Evolutionary conservation across 129 eudicot genomes (phyloP), one percentile per base, ranked within the genome.

Genomic region (Oenanthe sinensis): DNA sequence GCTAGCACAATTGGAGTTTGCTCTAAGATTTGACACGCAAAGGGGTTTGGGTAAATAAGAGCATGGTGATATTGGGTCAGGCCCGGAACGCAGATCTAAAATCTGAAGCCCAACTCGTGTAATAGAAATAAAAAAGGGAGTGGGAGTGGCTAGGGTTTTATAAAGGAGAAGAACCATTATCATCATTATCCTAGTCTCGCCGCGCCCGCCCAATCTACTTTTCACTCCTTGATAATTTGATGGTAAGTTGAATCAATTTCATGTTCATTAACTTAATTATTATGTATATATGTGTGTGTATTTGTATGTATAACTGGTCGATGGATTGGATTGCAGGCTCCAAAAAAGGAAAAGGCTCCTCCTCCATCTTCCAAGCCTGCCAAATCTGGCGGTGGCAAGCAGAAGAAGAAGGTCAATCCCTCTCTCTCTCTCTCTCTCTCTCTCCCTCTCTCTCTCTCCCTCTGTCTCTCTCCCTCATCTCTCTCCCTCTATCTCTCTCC

Each of bases 321-420:
- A 33, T 33, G 36, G 36, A 33, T 0, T 33, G 36, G 37, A 62
- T 80, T 78, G 49, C 83, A 88, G 96, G 92, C 96, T 28, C 96
- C 91, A 19, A 89, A 92, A 90, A 92, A 92, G 89, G 97, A 87
- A 3, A 88, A 86, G 82, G 92, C 91, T 20, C 92, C 97, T 2
- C 96, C 97, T 39, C 97, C 97, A 46, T 89, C 97, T 0, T 92
- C 97, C 37, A 92, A 92, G 87, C 95, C 97, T 10, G 91, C 97
- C 52, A 92, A 91, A 76, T 87, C 97, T 63, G 95, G 95, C 71
- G 97, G 97, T 43, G 92, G 95, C 40, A 89, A 91, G 82, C 94
- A 91, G 81, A 91, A 91, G 92, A 91, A 91, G 88, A 91, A 91
- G 97, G 97, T 89, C 68, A 14, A 5, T 20, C 8, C 45, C 37